Evolutionary conservation across 2,329 filamentous ascomycete genomes (phyloP).

Genomic region (Verticillium albo-atrum): DNA sequence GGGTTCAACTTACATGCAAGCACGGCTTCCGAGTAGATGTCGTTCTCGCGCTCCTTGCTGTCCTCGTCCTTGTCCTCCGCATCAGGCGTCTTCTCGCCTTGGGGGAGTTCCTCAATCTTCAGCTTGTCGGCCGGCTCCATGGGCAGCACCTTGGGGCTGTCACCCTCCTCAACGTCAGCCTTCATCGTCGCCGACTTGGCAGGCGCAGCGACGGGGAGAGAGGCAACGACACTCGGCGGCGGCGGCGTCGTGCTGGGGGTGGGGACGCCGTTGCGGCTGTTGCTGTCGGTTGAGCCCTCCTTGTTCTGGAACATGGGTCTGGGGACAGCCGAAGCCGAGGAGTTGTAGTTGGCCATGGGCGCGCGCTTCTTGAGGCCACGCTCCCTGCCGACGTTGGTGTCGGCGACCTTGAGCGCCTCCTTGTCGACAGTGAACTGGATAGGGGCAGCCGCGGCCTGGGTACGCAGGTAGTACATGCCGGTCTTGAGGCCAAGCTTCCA

Average conservation of each 20-base stretch:
- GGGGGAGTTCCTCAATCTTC: slow-evolving; percentile 61
- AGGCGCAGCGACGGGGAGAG: slow-evolving; percentile 48
- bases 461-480: slow-evolving; percentile 99
- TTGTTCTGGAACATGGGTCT: slow-evolving; percentile 62
- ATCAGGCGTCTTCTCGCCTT: slow-evolving; percentile 54
- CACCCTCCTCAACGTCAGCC: slow-evolving; percentile 71
- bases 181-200: slow-evolving; percentile 63
- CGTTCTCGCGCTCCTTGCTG: slow-evolving; percentile 72
- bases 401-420: slow-evolving; percentile 82
- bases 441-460: slow-evolving; percentile 91
- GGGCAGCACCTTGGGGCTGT: slow-evolving; percentile 73
- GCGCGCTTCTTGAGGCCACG: slow-evolving; percentile 65
- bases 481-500: slow-evolving; percentile 99
- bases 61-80: slow-evolving; percentile 70
- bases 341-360: slow-evolving; percentile 51
- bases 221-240: slow-evolving; percentile 18
- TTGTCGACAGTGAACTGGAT: slow-evolving; percentile 99
- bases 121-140: slow-evolving; percentile 63
- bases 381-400: slow-evolving; percentile 70
- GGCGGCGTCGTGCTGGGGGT: slow-evolving; percentile 66
- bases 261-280: slow-evolving; percentile 57
- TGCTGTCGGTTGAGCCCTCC: slow-evolving; percentile 32
- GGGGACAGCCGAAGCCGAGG: slow-evolving; percentile 58
- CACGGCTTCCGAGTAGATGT: slow-evolving; percentile 93
- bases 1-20: slow-evolving; percentile 66